Evolutionary conservation across 2,329 filamentous ascomycete species (phyloP).

Genomic region (Pestalotiopsis sp.): DNA sequence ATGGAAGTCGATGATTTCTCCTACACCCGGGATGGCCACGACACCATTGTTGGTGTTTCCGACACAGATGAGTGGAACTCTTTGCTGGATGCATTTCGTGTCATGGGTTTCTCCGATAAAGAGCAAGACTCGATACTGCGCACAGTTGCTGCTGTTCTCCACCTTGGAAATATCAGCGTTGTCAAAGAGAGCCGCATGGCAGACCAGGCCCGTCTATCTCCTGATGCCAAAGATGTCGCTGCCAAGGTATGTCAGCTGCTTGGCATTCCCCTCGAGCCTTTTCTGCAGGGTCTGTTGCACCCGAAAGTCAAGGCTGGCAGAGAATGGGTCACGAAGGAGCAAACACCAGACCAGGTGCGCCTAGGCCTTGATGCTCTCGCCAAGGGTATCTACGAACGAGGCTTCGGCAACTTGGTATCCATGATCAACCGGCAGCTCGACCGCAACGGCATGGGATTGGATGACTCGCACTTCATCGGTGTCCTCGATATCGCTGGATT

Average conservation of each 20-base stretch:
- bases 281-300: conserved; percentile 85
- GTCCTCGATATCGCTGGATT: conserved; percentile 99
- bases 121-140: conserved; percentile 83
- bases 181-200: conserved; percentile 87
- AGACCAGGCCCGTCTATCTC: conserved; percentile 83
- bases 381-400: conserved; percentile 97
- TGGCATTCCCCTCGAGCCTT: conserved; percentile 81
- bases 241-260: conserved; percentile 81
- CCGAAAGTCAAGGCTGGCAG: conserved; percentile 93
- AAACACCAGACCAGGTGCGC: conserved; percentile 94
- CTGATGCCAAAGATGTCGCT: conserved; percentile 74
- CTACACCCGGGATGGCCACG: conserved; percentile 90
- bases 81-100: conserved; percentile 86
- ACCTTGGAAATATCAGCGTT: conserved; percentile 89
- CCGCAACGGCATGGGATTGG: conserved; percentile 76
- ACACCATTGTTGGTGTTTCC: conserved; percentile 86
- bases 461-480: conserved; percentile 94
- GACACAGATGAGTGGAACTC: conserved; percentile 89
- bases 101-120: conserved; percentile 89
- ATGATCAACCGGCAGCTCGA: conserved; percentile 93
- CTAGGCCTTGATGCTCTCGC: conserved; percentile 87
- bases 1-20: conserved; percentile 84
- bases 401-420: conserved; percentile 88
- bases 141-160: conserved; percentile 87
- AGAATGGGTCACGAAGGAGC: conserved; percentile 98